Base-by-base conservation (phyloP, 2,329 filamentous ascomycete species). In the Trichophyton verrucosum region DNA sequence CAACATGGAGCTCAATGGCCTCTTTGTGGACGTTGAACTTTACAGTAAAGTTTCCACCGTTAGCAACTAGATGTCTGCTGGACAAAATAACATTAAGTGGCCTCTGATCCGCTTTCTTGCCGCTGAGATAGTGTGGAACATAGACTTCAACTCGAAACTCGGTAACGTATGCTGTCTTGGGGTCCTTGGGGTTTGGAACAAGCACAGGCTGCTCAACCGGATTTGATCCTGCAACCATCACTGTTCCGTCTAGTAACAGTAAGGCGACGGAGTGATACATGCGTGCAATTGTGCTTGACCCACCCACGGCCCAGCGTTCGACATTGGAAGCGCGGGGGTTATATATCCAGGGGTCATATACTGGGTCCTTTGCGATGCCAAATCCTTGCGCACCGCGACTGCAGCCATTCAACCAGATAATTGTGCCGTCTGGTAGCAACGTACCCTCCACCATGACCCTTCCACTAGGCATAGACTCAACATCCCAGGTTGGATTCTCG, bases 131-230 rank as follows among this genome's bases (percentile, higher is more conserved):
- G 2, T 82, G 81, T 46, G 83, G 83, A 30, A 80, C 81, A 68
- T 82, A 85, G 60, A 79, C 80, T 68, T 86, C 83, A 49, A 84
- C 81, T 40, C 82, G 78, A 73, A 83, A 85, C 63, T 86, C 82
- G 1, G 82, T 85, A 17, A 78, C 74, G 68, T 75, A 85, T 51
- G 72, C 69, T 60, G 66, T 66, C 22, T 59, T 67, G 8, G 78
- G 79, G 61, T 80, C 70, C 59, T 75, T 66, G 0, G 74, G 70
- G 59, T 75, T 71, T 7, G 79, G 65, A 13, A 71, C 66, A 9
- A 82, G 75, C 38, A 81, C 70, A 15, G 81, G 82, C 75, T 80
- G 78, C 66, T 85, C 77, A 30, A 83, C 79, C 1, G 83, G 83
- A 68, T 85, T 84, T 59, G 80, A 83, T 36, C 83, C 82, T 22